Evolutionary conservation across 1,284 basidiomycete species (phyloP), one percentile per base, ranked within the genome.

Genomic region (Ceratobasidium sp.): DNA sequence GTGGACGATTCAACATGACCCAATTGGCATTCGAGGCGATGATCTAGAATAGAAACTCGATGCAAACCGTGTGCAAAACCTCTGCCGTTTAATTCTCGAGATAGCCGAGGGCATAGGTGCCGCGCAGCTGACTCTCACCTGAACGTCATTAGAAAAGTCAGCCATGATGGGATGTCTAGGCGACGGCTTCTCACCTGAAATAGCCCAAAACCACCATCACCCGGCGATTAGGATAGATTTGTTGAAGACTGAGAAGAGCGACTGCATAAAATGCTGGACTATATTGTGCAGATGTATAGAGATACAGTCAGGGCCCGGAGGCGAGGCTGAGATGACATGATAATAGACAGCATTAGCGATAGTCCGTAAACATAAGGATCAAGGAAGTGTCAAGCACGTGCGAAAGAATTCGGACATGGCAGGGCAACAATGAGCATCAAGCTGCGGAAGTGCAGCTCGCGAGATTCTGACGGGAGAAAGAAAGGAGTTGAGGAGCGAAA

Each of bases 231-330:
- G 6, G 58, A 31, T 11, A 39, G 33, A 39, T 35, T 35, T 35
- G 45, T 37, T 45, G 11, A 45, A 20, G 61, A 28, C 61, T 17
- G 39, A 45, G 23, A 45, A 23, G 11, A 33, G 42, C 23, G 11
- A 63, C 23, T 26, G 39, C n/a, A 33, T 63, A 33, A 45, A 45
- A 63, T 63, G 23, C 42, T 63, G 39, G n/a, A 23, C 23, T 63
- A 63, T 63, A 63, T 63, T 63, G 37, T 35, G 39, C 42, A 45
- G 61, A 45, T 63, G 33, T 26, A 63, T 63, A 45, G 61, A 63
- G 61, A 45, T 63, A 63, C 61, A 63, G 61, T 42, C 31, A 35
- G 33, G 17, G 35, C 31, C 35, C 35, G n/a, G 39, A 61, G 31
- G 42, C 23, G 42, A 26, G 42, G 23, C 15, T 23, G 60, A 23